Evolutionary conservation across 495 filamentous ascomycete genomes (phyloP), one percentile per base, ranked within the genome.

Genomic region (Hapsidospora chrysogenum): DNA sequence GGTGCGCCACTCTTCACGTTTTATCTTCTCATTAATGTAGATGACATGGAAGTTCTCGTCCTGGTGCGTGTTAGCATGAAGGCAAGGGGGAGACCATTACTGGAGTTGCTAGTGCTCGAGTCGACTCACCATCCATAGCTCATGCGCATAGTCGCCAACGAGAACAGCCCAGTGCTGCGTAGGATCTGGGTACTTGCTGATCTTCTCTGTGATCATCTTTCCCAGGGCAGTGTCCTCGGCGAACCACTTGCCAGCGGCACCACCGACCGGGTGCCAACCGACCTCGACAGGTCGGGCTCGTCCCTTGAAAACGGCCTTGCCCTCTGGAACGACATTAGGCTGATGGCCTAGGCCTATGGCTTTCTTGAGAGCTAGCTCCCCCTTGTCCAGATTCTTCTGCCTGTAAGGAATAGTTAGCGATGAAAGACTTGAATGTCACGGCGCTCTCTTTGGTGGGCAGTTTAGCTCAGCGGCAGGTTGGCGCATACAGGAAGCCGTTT

Each of bases 151-250:
- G 10, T 57, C 57, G 9, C 56, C 61, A 11, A 65, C 60, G 0
- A 65, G 40, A 9, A 65, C 56, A 15, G 58, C 61, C 61, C 61
- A 65, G 40, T 65, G 61, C 42, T 65, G 60, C n/a, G 60, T 58
- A 28, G 61, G 61, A 42, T 65, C 61, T 3, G 61, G 61, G 35
- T 55, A 62, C 33, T 46, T 46, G 36, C 56, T 42, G 33, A 59
- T 47, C 22, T 53, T 51, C 36, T 55, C 49, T 3, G 55, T 53
- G 33, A 65, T 62, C 41, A 52, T 45, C 49, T 52, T 49, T 10
- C 60, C 61, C 3, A 65, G 40, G 16, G 46, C 47, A 2, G 59
- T 56, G 43, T 58, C 46, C 43, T 65, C 60, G 17, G 60, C 60
- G 15, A 65, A 50, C 53, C 57, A 61, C 33, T 53, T 52, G 15